Percentiles rank a stretch among this genome's conserved stretches.
phyloP scores from a whole-genome alignment of 805 yeast species.

The Hermanozyma aechmeae region DNA sequence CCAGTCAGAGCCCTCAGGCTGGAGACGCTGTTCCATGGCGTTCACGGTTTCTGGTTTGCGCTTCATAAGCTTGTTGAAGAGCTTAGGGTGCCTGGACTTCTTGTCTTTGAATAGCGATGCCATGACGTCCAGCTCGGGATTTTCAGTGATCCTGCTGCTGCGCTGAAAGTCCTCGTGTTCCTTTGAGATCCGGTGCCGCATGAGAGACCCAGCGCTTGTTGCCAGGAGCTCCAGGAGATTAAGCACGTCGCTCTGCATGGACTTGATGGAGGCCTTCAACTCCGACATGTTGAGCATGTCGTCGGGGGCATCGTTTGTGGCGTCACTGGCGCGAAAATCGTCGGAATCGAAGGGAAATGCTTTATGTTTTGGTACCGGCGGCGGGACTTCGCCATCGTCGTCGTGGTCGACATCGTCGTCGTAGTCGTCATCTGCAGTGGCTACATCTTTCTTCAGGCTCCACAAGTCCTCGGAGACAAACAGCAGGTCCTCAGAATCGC shows the following conservation, averaged over 20 bases:
- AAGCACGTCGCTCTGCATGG: conserved; percentile 37
- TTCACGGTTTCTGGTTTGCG: conserved; percentile 19
- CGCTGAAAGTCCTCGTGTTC: conserved; percentile 28
- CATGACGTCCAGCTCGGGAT: conserved; percentile 18
- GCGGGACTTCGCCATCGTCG: conserved; percentile 10
- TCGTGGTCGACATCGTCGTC: conserved; percentile 12
- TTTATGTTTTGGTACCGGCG: conserved; percentile 8
- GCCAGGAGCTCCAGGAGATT: conserved; percentile 70
- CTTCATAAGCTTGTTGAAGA: conserved; percentile 35
- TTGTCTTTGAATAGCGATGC: conserved; percentile 36
- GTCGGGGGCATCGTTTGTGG: conserved; percentile 7
- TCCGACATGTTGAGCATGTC: conserved; percentile 12
- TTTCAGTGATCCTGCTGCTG: conserved; percentile 4
- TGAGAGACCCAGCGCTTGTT: conserved; percentile 79
- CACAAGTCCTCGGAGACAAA: conserved; percentile 25
- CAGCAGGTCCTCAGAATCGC: conserved; percentile 13
- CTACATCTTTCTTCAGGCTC: conserved; percentile 15
- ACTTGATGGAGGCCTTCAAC: conserved; percentile 29
- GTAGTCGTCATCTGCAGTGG: conserved; percentile 13
- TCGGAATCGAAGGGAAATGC: conserved; percentile 29
- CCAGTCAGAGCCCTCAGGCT: conserved; percentile 25
- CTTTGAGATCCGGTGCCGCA: conserved; percentile 70
- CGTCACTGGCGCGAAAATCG: conserved; percentile 23
- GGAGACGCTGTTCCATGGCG: conserved; percentile 38
- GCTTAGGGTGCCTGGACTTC: conserved; percentile 30